Percentiles rank a stretch among this genome's conserved stretches.
Evolutionary conservation across 352 stramenopile species (phyloP).

Genomic region (Aphanomyces invadans): DNA sequence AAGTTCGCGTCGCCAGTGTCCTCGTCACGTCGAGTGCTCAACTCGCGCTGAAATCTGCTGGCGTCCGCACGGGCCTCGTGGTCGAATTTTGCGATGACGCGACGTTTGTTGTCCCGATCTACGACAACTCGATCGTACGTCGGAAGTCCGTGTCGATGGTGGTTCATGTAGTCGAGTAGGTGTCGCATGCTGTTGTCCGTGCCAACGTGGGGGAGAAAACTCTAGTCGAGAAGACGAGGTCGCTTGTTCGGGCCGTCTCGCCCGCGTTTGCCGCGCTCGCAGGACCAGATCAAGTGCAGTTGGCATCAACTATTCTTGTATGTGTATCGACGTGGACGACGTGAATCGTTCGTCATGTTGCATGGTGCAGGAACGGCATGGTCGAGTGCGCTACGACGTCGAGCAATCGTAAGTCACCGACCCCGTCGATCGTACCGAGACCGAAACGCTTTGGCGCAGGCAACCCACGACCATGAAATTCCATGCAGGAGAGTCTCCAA

Average conservation of each 20-base stretch:
- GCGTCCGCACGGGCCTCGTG: not conserved
- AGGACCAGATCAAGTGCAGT: not conserved
- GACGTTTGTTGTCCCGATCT: constrained; percentile 14
- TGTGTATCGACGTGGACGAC: not conserved
- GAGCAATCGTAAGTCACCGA: not conserved
- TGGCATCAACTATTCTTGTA: not conserved
- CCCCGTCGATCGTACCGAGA: not conserved
- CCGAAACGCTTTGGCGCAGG: not conserved
- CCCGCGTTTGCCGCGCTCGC: not conserved
- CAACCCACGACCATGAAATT: not conserved
- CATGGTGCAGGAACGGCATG: not conserved
- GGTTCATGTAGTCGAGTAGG: constrained; percentile 5
- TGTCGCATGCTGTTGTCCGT: not conserved
- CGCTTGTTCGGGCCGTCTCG: not conserved
- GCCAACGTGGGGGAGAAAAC: not conserved
- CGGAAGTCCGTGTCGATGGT: no score
- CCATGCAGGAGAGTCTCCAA: no score
- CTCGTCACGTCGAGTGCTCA: not conserved
- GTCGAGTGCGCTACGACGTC: not conserved
- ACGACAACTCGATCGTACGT: constrained; percentile 9
- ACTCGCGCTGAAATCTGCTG: not conserved
- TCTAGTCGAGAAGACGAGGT: not conserved
- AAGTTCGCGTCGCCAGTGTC: not conserved
- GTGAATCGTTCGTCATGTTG: no score
- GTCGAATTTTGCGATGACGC: not conserved